A percentile compares a stretch with the other conserved stretches of the same genome.
These are phyloP conservation scores for Salix brachista DNA, from an alignment of 345 rosid genomes.

Conservation along the genomic window DNA sequence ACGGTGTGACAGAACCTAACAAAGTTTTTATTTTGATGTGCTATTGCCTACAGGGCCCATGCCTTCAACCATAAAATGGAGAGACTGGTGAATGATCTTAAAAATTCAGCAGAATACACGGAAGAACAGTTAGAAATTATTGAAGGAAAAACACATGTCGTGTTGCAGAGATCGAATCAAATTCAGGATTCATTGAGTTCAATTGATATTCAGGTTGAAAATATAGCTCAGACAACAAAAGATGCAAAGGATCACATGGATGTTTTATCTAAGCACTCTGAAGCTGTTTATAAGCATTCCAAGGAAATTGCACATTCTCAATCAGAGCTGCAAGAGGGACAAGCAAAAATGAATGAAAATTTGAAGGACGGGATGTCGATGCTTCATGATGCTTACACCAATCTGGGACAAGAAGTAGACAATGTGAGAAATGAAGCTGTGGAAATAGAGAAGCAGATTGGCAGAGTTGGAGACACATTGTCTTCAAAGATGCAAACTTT, in stretches of 20 bases:
- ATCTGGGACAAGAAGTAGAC: constrained; percentile 48
- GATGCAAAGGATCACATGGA: constrained; percentile 40
- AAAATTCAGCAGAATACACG: constrained; percentile 47
- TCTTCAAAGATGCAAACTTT: constrained; percentile 49
- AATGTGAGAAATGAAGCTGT: constrained; percentile 47
- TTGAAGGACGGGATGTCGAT: constrained; percentile 57
- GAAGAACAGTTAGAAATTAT: constrained; percentile 50
- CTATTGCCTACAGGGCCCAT: constrained; percentile 40
- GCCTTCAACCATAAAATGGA: constrained; percentile 68
- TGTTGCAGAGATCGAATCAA: constrained; percentile 47
- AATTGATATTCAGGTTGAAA: constrained; percentile 45
- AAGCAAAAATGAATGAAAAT: constrained; percentile 50
- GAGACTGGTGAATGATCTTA: constrained; percentile 75
- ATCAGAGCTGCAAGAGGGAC: constrained; percentile 46
- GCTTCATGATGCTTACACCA: constrained; percentile 44
- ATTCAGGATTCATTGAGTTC: constrained; percentile 51
- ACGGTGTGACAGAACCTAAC: not conserved
- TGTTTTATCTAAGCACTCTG: constrained; percentile 44
- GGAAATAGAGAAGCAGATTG: constrained; percentile 58
- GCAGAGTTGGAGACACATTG: constrained; percentile 45
- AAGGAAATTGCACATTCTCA: constrained; percentile 58
- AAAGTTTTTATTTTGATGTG: not conserved
- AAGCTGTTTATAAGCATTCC: constrained; percentile 49
- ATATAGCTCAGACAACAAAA: constrained; percentile 48
- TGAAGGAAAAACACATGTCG: constrained; percentile 40